These are phyloP conservation scores for Microdochium nivale DNA, from an alignment of 2,329 filamentous ascomycete genomes.

Conservation along the genomic window DNA sequence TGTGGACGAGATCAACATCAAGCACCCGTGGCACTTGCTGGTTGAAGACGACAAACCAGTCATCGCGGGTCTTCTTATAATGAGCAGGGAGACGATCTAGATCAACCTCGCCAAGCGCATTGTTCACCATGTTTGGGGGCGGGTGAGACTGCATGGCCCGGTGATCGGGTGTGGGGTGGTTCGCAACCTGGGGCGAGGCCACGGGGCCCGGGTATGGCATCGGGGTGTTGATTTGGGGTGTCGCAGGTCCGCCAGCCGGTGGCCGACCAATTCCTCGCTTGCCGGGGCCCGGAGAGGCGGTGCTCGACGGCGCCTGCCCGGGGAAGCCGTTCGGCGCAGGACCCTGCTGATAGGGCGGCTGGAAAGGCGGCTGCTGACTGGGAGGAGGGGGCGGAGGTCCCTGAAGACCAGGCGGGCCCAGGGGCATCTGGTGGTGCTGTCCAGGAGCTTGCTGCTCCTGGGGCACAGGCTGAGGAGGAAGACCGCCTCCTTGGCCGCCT, in stretches of 20 bases:
- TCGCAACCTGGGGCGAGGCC: conserved; percentile 72
- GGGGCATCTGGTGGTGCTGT: conserved; percentile 58
- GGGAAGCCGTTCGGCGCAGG: conserved; percentile 63
- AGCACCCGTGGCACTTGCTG: conserved; percentile 79
- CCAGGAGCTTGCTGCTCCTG: conserved; percentile 49
- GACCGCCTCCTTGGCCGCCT: conserved; percentile 72
- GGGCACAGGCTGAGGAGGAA: conserved; percentile 60
- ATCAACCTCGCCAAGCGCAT: conserved; percentile 76
- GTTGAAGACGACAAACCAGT: conserved; percentile 98
- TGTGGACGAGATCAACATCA: conserved; percentile 91
- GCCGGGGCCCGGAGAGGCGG: conserved; percentile 77
- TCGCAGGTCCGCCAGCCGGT: conserved; percentile 63
- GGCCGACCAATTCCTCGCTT: conserved; percentile 62
- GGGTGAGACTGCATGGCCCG: conserved; percentile 42
- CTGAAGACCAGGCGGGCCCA: conserved; percentile 62
- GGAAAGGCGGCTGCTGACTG: conserved; percentile 63
- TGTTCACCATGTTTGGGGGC: conserved; percentile 35
- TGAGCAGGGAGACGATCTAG: conserved; percentile 76
- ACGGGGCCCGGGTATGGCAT: conserved; percentile 77
- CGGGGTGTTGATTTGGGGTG: conserved; percentile 83
- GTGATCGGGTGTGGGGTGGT: conserved; percentile 72
- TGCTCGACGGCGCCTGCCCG: conserved; percentile 73
- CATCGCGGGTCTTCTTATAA: conserved; percentile 79
- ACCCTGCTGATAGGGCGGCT: conserved; percentile 55
- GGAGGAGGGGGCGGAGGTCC: conserved; percentile 50